Evolutionary conservation across 2,329 filamentous ascomycete genomes (phyloP).

Genomic region (Exophiala aquamarina): DNA sequence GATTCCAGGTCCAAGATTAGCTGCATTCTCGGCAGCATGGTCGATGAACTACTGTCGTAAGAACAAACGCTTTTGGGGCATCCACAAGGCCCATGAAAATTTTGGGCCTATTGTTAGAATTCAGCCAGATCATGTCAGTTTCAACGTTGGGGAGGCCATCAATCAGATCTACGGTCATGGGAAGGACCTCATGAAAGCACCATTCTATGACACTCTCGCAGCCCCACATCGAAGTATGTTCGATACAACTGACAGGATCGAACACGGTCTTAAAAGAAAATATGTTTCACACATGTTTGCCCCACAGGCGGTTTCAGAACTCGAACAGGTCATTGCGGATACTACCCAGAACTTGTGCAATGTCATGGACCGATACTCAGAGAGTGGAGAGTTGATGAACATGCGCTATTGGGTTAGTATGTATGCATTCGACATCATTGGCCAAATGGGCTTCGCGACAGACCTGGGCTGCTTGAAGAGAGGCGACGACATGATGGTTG

Average conservation of each 20-base stretch:
- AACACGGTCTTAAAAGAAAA: slow-evolving; percentile 35
- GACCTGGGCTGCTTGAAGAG: slow-evolving; percentile 54
- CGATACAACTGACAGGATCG: slow-evolving; percentile 34
- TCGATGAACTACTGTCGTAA: neutral
- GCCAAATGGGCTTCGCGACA: slow-evolving; percentile 54
- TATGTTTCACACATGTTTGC: slow-evolving; percentile 34
- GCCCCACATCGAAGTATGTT: slow-evolving; percentile 33
- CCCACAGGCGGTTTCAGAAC: slow-evolving; percentile 33
- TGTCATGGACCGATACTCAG: neutral
- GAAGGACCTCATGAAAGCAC: slow-evolving; percentile 33
- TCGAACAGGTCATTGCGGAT: slow-evolving; percentile 26
- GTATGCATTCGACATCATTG: neutral
- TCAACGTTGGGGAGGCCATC: slow-evolving; percentile 1
- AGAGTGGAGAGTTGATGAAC: neutral
- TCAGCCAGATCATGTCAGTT: slow-evolving; percentile 13
- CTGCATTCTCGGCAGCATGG: neutral
- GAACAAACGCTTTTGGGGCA: neutral
- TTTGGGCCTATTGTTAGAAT: slow-evolving; percentile 2
- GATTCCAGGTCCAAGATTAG: neutral
- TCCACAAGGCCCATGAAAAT: neutral
- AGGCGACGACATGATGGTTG: slow-evolving; percentile 41
- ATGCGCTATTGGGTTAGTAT: slow-evolving; percentile 1
- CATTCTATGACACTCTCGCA: slow-evolving; percentile 28
- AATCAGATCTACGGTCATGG: slow-evolving; percentile 36
- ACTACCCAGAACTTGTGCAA: slow-evolving; percentile 20